Evolutionary conservation across 1,139 yeast genomes (phyloP).

Genomic region (Meyerozyma elateridarum): DNA sequence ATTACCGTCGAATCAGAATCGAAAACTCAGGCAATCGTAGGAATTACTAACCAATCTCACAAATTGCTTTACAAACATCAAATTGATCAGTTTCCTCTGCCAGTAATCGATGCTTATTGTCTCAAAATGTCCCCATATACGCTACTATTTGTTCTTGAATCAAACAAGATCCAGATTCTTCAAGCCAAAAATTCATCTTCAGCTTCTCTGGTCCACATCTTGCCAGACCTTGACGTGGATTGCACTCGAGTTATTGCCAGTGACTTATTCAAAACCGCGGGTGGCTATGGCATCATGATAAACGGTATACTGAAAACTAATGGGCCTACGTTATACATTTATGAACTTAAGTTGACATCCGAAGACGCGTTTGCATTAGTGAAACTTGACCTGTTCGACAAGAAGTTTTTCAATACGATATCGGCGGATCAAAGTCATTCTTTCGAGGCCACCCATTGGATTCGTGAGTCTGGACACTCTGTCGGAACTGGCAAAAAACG

Average conservation of each 20-base stretch:
- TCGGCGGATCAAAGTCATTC: neutral
- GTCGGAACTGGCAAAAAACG: no score
- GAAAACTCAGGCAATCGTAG: neutral
- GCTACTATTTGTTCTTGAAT: neutral
- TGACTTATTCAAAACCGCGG: neutral
- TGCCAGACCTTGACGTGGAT: neutral
- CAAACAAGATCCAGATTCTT: neutral
- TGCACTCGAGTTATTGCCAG: conserved; percentile 1
- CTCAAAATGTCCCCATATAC: neutral
- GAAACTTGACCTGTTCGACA: neutral
- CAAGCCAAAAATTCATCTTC: no score
- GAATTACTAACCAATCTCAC: neutral
- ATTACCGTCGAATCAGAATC: conserved; percentile 1
- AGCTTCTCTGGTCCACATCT: neutral
- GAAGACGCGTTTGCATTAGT: neutral
- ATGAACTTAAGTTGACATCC: no score
- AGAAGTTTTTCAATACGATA: neutral
- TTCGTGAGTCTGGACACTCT: no score
- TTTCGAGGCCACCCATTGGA: conserved; percentile 2
- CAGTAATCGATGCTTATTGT: conserved; percentile 1
- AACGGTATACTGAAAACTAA: neutral
- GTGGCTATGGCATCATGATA: neutral
- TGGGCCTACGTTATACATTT: neutral
- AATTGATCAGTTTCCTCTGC: no score
- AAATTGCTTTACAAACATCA: neutral